phyloP scores from a whole-genome alignment of 495 filamentous ascomycete species.

The Aspergillus ellipticus region DNA sequence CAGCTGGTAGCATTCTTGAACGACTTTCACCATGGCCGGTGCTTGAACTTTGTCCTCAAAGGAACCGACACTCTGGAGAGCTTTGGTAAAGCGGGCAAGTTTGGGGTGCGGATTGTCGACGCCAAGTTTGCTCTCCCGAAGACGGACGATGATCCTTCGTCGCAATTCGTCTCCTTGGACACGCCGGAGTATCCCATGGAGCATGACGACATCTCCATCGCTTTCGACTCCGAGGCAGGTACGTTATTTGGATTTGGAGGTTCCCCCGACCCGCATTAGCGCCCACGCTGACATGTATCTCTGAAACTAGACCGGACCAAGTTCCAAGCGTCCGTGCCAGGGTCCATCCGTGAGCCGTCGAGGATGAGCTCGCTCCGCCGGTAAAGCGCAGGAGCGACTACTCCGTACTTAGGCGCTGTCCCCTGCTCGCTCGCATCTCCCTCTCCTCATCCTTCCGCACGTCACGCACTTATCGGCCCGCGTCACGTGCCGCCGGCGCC shows the following conservation, averaged over 20 bases:
- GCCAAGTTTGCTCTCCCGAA: constrained; percentile 84
- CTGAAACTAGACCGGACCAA: constrained; percentile 40
- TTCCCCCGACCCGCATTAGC: neutral
- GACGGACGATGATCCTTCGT: constrained; percentile 52
- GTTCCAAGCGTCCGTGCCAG: constrained; percentile 45
- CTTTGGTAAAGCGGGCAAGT: constrained; percentile 62
- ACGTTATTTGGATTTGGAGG: constrained; percentile 37
- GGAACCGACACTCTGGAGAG: constrained; percentile 75
- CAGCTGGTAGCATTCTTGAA: constrained; percentile 78
- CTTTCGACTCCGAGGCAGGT: constrained; percentile 78
- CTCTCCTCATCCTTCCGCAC: neutral
- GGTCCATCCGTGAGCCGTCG: constrained; percentile 44
- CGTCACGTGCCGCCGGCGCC: constrained; percentile 7
- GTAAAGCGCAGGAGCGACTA: constrained; percentile 16
- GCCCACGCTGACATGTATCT: constrained; percentile 6
- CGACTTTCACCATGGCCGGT: constrained; percentile 75
- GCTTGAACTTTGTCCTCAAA: constrained; percentile 83
- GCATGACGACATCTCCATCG: constrained; percentile 82
- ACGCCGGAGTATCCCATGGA: constrained; percentile 83
- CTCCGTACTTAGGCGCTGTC: neutral
- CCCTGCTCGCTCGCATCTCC: neutral
- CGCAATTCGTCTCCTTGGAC: constrained; percentile 75
- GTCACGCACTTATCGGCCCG: neutral
- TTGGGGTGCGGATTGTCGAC: constrained; percentile 70
- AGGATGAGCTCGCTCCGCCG: constrained; percentile 49